Evolutionary conservation across 495 filamentous ascomycete species (phyloP).

Genomic region (Podospora bellae-mahoneyi): DNA sequence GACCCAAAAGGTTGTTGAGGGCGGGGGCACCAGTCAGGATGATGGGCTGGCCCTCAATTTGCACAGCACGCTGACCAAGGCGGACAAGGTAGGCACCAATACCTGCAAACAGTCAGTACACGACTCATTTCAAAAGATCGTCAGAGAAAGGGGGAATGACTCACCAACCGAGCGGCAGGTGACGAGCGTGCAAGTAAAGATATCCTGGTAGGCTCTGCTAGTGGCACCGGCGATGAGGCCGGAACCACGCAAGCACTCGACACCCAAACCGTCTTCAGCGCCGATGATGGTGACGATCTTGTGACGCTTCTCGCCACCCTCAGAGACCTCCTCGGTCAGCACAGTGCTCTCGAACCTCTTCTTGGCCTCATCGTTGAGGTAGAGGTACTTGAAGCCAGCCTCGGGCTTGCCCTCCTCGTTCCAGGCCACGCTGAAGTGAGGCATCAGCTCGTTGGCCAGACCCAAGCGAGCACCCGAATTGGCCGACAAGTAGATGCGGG

Average conservation of each 20-base stretch:
- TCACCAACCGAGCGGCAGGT: constrained; percentile 92
- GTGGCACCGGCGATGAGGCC: constrained; percentile 98
- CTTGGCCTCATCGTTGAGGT: constrained; percentile 83
- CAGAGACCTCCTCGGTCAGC: constrained; percentile 79
- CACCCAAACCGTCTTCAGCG: constrained; percentile 92
- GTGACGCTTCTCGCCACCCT: constrained; percentile 86
- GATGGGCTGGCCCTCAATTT: constrained; percentile 98
- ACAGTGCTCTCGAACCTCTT: constrained; percentile 85
- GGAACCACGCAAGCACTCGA: constrained; percentile 94
- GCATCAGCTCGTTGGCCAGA: constrained; percentile 94
- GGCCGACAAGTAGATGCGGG: constrained; percentile 94
- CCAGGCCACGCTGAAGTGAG: constrained; percentile 95
- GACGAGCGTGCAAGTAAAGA: constrained; percentile 97
- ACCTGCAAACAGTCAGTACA: constrained; percentile 47
- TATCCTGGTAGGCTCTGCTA: constrained; percentile 94
- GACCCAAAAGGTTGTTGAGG: constrained; percentile 95
- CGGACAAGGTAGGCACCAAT: constrained; percentile 98
- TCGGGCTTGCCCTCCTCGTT: constrained; percentile 82
- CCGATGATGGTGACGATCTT: constrained; percentile 94
- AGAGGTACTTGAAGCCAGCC: constrained; percentile 97
- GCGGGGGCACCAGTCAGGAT: constrained; percentile 96
- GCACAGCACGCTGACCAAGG: constrained; percentile 94
- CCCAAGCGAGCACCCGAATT: constrained; percentile 99
- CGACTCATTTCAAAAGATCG: neutral
- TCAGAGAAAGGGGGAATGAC: constrained; percentile 22